Base-by-base conservation (phyloP, 345 rosid genomes). In the Corchorus capsularis region DNA sequence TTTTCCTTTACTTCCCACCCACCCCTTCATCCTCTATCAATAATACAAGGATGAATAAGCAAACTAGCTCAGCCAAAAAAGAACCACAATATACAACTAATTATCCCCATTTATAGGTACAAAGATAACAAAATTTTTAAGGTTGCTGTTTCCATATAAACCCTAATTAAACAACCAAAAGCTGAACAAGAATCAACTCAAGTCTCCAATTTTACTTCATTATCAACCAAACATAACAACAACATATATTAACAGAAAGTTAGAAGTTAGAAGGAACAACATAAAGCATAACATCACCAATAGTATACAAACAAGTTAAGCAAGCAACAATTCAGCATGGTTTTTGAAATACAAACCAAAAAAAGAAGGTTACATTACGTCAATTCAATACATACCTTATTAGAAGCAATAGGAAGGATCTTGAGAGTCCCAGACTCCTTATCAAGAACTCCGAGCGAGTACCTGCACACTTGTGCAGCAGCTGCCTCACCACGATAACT, bases 381-480 rank as follows among this genome's bases (percentile, higher is more conserved):
- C 3, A 14, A 68, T 13, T 20, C 56, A 27, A 68, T 15, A 49
- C 57, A 49, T 66, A 93, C 98, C 98, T 92, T 95, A 65, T 91
- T 85, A 66, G 90, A 73, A 80, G 94, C 97, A 82, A 95, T 77
- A 3, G 99, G 97, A 73, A 91, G 63, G 82, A 90, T 79, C 82
- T 69, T 91, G 83, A 95, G 80, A 12, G 88, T 87, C 75, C 79
- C 82, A 19, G 86, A 77, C 63, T 83, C 84, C 86, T 86, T 95
- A 71, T 95, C 95, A n/a, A 93, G 79, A 52, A 90, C 82, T 27
- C 96, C 99, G 15, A 95, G 86, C 0, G 90, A 84, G 73, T 88
- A 87, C 39, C 82, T 82, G 73, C 92, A 90, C 61, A 85, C 71
- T 89, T 91, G 94, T 20, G 86, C 80, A 41, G 93, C 79, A 3